Evolutionary conservation across 441 rosid species (phyloP).

Genomic region (Croton laevigatus): DNA sequence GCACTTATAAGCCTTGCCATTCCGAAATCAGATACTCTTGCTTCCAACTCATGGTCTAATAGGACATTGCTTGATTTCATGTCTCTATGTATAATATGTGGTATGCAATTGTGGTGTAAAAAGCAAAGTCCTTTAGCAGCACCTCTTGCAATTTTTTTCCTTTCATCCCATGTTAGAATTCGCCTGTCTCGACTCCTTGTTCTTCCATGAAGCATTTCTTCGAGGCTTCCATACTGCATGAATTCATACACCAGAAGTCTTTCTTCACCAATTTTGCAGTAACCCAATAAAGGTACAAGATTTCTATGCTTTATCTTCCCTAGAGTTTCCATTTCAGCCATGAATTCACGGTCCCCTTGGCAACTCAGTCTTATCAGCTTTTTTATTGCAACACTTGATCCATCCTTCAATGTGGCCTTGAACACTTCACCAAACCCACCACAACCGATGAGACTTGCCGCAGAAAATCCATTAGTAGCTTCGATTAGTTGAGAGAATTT

Average conservation of each 20-base stretch:
- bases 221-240: constrained; percentile 89
- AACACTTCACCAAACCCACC: constrained; percentile 98
- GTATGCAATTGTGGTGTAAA: constrained; percentile 94
- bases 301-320: constrained; percentile 92
- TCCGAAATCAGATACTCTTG: constrained; percentile 93
- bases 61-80: constrained; percentile 96
- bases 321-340: constrained; percentile 97
- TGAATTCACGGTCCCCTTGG: constrained; percentile 94
- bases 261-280: constrained; percentile 90
- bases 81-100: constrained; percentile 94
- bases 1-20: constrained; percentile 99
- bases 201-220: constrained; percentile 90
- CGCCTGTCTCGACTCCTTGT: constrained; percentile 51
- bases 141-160: constrained; percentile 89
- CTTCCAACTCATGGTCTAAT: constrained; percentile 81
- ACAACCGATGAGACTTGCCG: constrained; percentile 73
- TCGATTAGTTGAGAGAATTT: constrained; percentile 90
- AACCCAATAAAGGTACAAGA: constrained; percentile 88
- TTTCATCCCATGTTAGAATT: constrained; percentile 69
- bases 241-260: constrained; percentile 88
- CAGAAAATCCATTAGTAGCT: constrained; percentile 88
- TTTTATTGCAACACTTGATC: constrained; percentile 93
- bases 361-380: constrained; percentile 82
- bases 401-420: constrained; percentile 87
- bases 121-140: constrained; percentile 95